phyloP scores from a whole-genome alignment of 1,284 basidiomycete genomes.

The Pseudozyma sp. region DNA sequence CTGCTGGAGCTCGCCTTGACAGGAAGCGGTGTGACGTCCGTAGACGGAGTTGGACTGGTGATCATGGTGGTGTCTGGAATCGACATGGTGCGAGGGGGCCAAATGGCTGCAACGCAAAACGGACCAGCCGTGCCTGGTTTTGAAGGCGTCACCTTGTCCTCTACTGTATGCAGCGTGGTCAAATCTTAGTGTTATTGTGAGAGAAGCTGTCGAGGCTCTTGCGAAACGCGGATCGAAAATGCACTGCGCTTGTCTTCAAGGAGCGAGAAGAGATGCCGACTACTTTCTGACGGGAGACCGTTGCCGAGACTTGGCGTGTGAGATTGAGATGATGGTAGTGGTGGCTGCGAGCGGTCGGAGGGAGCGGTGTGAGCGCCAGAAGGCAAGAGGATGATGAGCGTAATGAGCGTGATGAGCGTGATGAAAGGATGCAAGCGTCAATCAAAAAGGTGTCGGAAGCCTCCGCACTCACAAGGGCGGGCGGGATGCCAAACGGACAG shows the following conservation, averaged over 20 bases:
- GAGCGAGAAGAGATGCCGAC: too few relatives aligned
- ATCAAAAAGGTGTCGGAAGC: conserved; percentile 15
- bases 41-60: background rate
- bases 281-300: too few relatives aligned
- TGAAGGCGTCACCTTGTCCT: too few relatives aligned
- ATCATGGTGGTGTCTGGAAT: conserved; percentile 10
- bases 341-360: background rate
- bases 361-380: background rate
- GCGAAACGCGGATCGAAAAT: background rate
- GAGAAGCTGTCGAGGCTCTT: background rate
- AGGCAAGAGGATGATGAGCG: conserved; percentile 10
- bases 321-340: conserved; percentile 1
- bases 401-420: background rate
- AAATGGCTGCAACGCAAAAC: background rate
- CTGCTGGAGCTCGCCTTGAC: background rate
- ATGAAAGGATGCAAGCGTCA: too few relatives aligned
- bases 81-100: conserved; percentile 15
- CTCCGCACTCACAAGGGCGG: background rate
- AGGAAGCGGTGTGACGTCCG: background rate
- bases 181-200: too few relatives aligned
- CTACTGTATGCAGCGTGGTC: too few relatives aligned
- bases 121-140: too few relatives aligned
- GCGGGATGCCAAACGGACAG: too few relatives aligned
- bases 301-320: too few relatives aligned
- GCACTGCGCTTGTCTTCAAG: background rate